A percentile compares a stretch with the other conserved stretches of the same genome.
phyloP scores from a whole-genome alignment of 495 filamentous ascomycete genomes.

The Tuber melanosporum region DNA sequence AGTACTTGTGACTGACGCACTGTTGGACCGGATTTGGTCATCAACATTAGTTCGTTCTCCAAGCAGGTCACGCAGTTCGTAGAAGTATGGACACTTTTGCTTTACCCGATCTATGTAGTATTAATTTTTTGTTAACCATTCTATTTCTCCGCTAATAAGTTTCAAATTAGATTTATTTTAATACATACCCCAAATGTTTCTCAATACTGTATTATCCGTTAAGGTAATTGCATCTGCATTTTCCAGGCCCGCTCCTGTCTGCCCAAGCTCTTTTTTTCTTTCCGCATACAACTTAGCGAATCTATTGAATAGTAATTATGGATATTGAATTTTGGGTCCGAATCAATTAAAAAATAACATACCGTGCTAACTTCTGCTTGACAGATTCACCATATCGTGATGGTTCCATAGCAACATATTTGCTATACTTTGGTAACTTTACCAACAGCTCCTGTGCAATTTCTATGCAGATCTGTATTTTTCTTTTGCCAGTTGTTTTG shows the following conservation, averaged over 20 bases:
- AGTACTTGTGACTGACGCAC: background rate
- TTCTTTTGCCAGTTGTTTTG: background rate
- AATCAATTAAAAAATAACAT: background rate
- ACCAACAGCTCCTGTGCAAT: background rate
- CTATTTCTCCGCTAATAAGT: background rate
- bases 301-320: no score
- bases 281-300: background rate
- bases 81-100: background rate
- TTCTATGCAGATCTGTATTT: background rate
- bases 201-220: background rate
- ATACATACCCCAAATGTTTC: background rate
- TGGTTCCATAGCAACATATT: background rate
- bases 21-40: background rate
- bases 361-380: background rate
- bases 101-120: background rate
- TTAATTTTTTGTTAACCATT: background rate
- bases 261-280: background rate
- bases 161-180: background rate
- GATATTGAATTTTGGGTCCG: no score
- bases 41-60: background rate
- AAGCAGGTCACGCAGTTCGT: background rate
- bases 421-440: background rate
- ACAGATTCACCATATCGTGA: background rate
- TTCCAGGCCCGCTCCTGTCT: background rate
- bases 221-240: background rate